Conservation (phyloP, 805 yeast genomes). For the Kluyveromyces lactis region DNA sequence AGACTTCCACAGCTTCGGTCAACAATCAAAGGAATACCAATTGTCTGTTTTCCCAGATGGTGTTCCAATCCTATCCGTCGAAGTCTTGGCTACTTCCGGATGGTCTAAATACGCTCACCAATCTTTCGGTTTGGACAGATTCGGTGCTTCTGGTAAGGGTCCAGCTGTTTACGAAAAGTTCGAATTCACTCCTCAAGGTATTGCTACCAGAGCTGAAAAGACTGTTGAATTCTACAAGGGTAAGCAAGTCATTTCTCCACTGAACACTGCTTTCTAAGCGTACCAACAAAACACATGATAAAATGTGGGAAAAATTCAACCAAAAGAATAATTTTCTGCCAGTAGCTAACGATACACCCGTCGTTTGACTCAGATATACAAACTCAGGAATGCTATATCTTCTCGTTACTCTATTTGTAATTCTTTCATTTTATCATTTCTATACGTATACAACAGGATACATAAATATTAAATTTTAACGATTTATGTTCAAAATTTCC, state of each 20-base stretch:
- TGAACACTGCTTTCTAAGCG: slow-evolving; percentile 64
- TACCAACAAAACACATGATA: no score
- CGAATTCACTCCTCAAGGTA: slow-evolving; percentile 88
- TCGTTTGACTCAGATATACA: no score
- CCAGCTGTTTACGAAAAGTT: slow-evolving; percentile 72
- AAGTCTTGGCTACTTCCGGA: slow-evolving; percentile 84
- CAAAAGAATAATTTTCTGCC: neutral
- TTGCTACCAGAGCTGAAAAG: slow-evolving; percentile 77
- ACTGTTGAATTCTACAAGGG: slow-evolving; percentile 81
- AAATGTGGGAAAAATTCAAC: neutral
- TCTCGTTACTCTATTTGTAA: no score
- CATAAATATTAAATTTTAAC: no score
- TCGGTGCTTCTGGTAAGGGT: slow-evolving; percentile 95
- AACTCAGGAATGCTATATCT: no score
- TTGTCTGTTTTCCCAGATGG: slow-evolving; percentile 90
- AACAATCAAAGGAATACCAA: slow-evolving; percentile 72
- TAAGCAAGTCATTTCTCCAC: slow-evolving; percentile 60
- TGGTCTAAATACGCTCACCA: slow-evolving; percentile 96
- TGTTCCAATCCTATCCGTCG: slow-evolving; percentile 86
- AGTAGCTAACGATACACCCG: no score
- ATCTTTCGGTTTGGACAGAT: slow-evolving; percentile 90
- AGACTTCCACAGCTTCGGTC: slow-evolving; percentile 83
- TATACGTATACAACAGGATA: no score
- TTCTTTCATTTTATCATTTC: no score
- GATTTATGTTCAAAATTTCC: no score